Percentiles rank a stretch among this genome's conserved stretches.
phyloP scores from a whole-genome alignment of 2,329 filamentous ascomycete species.

The Hypoxylon sp. region DNA sequence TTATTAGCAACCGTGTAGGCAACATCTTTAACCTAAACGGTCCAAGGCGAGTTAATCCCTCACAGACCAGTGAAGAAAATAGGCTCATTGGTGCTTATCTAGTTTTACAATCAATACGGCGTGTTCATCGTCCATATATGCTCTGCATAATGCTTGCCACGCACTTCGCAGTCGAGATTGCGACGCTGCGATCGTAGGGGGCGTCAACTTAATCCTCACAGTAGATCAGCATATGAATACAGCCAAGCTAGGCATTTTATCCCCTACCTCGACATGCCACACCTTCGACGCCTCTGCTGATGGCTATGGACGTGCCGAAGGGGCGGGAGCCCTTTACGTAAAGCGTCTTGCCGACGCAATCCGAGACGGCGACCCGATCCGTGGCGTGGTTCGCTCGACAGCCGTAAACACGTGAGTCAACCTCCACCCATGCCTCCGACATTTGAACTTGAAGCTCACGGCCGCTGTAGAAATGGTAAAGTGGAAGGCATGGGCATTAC shows the following conservation, averaged over 20 bases:
- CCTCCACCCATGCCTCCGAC: background rate
- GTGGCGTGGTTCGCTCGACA: conserved; percentile 44
- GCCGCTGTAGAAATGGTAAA: conserved; percentile 42
- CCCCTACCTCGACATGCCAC: conserved; percentile 49
- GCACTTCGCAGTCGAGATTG: conserved; percentile 49
- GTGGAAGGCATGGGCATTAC: conserved; percentile 48
- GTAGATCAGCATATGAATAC: conserved; percentile 49
- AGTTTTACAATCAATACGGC: conserved; percentile 51
- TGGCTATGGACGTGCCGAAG: conserved; percentile 47
- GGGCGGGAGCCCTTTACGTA: conserved; percentile 40
- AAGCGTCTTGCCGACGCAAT: conserved; percentile 49
- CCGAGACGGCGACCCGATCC: conserved; percentile 45
- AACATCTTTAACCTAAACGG: conserved; percentile 55
- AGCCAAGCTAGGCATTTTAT: conserved; percentile 51
- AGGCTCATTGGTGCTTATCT: background rate
- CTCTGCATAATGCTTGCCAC: conserved; percentile 50
- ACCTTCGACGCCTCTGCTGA: conserved; percentile 50
- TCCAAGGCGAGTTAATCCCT: conserved; percentile 35
- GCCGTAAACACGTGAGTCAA: conserved; percentile 46
- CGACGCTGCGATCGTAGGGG: conserved; percentile 51
- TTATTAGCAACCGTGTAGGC: conserved; percentile 54
- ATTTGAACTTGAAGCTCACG: background rate
- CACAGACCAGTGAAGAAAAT: background rate
- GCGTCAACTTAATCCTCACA: conserved; percentile 53
- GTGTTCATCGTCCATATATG: conserved; percentile 53